A percentile compares a stretch with the other conserved stretches of the same genome.
phyloP scores from a whole-genome alignment of 148 eudicot species.

The Diospyros lotus region DNA sequence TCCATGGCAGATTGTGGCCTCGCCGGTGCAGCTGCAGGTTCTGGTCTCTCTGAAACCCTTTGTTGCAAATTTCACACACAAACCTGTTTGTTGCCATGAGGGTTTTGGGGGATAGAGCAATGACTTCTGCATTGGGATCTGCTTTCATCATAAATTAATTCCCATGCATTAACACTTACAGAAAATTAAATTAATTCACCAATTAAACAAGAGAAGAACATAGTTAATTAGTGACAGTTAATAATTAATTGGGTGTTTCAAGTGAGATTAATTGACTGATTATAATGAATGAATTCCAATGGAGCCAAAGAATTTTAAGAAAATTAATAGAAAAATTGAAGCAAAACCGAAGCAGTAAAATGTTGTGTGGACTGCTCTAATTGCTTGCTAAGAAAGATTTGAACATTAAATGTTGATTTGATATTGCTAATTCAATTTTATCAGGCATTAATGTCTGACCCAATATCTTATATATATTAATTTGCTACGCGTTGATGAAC shows the following conservation, averaged over 20 bases:
- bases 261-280: neutral
- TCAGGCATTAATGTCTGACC: neutral
- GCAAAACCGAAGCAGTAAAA: no score
- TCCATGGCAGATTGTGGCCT: conserved; percentile 17
- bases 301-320: no score
- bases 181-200: neutral
- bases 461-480: no score
- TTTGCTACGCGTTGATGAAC: neutral
- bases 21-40: conserved; percentile 14
- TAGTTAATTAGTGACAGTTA: neutral
- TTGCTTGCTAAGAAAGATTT: neutral
- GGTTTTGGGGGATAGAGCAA: conserved; percentile 19
- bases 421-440: neutral
- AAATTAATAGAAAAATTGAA: no score
- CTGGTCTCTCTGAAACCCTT: conserved; percentile 14
- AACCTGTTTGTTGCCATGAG: conserved; percentile 14
- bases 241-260: neutral
- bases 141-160: neutral
- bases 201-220: neutral
- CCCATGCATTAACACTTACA: neutral
- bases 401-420: neutral
- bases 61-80: conserved; percentile 14
- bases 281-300: neutral
- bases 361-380: no score
- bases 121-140: conserved; percentile 16